Conservation (phyloP, 2,329 filamentous ascomycete species). For the Anthostomella pinea region DNA sequence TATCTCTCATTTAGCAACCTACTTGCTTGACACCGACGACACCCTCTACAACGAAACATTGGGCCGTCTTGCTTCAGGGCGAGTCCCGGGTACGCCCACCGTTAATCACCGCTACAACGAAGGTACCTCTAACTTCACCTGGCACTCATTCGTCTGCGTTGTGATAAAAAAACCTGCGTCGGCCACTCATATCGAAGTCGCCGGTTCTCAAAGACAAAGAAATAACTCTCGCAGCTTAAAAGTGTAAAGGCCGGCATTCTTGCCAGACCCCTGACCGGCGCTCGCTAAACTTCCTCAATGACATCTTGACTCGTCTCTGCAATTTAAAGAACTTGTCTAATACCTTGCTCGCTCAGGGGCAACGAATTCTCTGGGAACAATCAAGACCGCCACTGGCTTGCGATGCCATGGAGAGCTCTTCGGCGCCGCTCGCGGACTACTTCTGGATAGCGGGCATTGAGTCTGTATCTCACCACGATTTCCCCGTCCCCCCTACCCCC, state of each 20-base stretch:
- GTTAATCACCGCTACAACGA: slow-evolving; percentile 13
- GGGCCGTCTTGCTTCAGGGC: not conserved
- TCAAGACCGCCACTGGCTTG: slow-evolving; percentile 21
- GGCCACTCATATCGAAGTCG: slow-evolving; percentile 12
- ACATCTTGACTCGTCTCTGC: slow-evolving; percentile 1
- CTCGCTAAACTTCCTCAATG: slow-evolving; percentile 11
- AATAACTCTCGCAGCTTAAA: slow-evolving; percentile 15
- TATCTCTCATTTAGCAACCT: slow-evolving; percentile 2
- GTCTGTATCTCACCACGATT: slow-evolving; percentile 62
- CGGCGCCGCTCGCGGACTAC: slow-evolving; percentile 68
- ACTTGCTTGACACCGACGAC: slow-evolving; percentile 1
- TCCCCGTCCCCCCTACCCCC: slow-evolving; percentile 37
- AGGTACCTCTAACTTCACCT: too few species aligned
- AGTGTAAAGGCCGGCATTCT: slow-evolving; percentile 8
- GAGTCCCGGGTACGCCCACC: slow-evolving; percentile 4
- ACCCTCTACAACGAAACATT: slow-evolving; percentile 2
- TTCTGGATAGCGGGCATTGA: slow-evolving; percentile 75
- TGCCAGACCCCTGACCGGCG: slow-evolving; percentile 6
- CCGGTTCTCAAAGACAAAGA: slow-evolving; percentile 16
- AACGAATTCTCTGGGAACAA: slow-evolving; percentile 6
- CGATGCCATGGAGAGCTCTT: slow-evolving; percentile 57
- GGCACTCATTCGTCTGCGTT: too few species aligned
- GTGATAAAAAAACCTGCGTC: slow-evolving; percentile 18
- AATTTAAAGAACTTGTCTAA: too few species aligned
- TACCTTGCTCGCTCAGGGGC: too few species aligned